Base-by-base conservation (phyloP, 2,329 filamentous ascomycete species). In the Alternaria panax region DNA sequence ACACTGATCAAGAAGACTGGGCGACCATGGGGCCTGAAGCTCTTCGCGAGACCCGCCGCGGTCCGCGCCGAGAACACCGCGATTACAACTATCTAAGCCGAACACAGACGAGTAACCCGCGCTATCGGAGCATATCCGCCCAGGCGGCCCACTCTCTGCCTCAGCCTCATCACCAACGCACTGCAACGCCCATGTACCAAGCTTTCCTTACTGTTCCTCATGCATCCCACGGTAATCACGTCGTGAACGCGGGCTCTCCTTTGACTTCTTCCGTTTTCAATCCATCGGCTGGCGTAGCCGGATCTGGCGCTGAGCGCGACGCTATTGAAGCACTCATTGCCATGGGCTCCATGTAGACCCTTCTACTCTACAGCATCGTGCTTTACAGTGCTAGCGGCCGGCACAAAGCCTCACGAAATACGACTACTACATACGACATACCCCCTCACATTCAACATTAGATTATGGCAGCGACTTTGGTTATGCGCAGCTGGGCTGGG, bases 1-100 rank as follows among this genome's bases (percentile, higher is more conserved):
- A 92, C 60, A 98, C 95, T 24, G 95, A 98, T 75, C 92, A 97
- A 75, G 94, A 98, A 79, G 93, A 98, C 79, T 97, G 94, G 93
- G 92, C 91, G 46, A 88, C 91, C 52, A 90, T 97, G 63, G 94
- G 93, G 54, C 92, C 93, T 28, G 92, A 91, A 54, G 92, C 92
- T 66, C 85, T 97, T 68, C 89, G 93, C 80, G 89, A 84, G 78
- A 86, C 80, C 66, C 67, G 61, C 54, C 67, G 68, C 66, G 69
- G 68, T 52, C 72, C 70, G 59, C 69, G 68, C 55, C 65, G 66
- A 54, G 71, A 74, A 63, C 69, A 74, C 56, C 75, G 75, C 65
- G 74, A 78, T 65, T 78, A 78, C 65, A 78, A 78, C 62, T 73
- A 76, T 61, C 69, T 78, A 57, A 77, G 75, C 57, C 74, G 73